phyloP scores from a whole-genome alignment of 1,284 basidiomycete genomes.

The Trametes sp. region DNA sequence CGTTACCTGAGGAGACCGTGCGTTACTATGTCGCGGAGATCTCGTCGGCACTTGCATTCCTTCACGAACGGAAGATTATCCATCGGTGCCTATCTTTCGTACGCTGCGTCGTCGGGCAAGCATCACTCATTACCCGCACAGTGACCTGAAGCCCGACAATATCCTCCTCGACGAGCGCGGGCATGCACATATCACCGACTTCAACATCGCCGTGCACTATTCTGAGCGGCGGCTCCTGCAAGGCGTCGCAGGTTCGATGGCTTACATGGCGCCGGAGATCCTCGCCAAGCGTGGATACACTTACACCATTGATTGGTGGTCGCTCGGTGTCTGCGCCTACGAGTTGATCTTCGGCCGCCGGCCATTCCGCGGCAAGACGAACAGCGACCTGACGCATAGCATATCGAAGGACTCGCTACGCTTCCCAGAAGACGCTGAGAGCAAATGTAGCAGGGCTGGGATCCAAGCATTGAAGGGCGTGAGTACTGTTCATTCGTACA shows the following conservation, averaged over 20 bases:
- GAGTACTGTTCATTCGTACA: constrained; percentile 39
- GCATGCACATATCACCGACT: constrained; percentile 97
- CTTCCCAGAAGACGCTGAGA: constrained; percentile 81
- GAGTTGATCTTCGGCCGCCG: constrained; percentile 92
- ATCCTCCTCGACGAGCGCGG: constrained; percentile 95
- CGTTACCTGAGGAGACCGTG: constrained; percentile 85
- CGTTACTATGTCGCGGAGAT: constrained; percentile 93
- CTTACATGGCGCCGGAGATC: constrained; percentile 99
- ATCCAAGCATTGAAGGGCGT: constrained; percentile 75
- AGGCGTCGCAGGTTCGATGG: constrained; percentile 99
- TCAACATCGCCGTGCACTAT: constrained; percentile 99
- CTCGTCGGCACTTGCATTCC: constrained; percentile 87
- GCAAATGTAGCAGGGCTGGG: constrained; percentile 71
- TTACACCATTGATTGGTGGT: constrained; percentile 96
- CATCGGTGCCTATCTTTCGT: constrained; percentile 73
- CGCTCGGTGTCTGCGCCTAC: constrained; percentile 90
- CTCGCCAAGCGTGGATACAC: constrained; percentile 86
- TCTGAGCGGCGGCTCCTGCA: constrained; percentile 84
- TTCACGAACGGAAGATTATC: constrained; percentile 94
- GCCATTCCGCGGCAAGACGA: constrained; percentile 92
- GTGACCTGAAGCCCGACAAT: constrained; percentile 98
- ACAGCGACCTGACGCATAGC: constrained; percentile 87
- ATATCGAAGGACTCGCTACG: constrained; percentile 81
- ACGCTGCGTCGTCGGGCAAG: not conserved
- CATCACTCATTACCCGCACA: constrained; percentile 40